Conservation (phyloP, 805 yeast species). For the Ogataea chonburiensis region DNA sequence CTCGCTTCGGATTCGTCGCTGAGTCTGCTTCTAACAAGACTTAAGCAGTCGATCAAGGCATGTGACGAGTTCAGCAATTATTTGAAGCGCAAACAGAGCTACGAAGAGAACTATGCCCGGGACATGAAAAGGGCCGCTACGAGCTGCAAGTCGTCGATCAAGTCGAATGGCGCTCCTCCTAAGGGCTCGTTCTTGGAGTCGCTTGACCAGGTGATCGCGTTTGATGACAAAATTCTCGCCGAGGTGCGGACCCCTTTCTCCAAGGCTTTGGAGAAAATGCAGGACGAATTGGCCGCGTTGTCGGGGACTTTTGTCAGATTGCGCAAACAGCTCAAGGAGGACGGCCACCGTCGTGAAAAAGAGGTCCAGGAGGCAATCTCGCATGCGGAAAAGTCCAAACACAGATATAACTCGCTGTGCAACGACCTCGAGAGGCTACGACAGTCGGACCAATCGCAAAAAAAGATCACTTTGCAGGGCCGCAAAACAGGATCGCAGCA, state of each 20-base stretch:
- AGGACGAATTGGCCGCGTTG: constrained; percentile 76
- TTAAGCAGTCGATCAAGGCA: constrained; percentile 76
- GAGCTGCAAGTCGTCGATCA: constrained; percentile 36
- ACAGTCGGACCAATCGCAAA: constrained; percentile 75
- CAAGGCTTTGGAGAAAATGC: constrained; percentile 77
- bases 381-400: constrained; percentile 85
- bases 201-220: constrained; percentile 66
- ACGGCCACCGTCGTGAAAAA: constrained; percentile 76
- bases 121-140: constrained; percentile 72
- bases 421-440: constrained; percentile 83
- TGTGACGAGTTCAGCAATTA: constrained; percentile 84
- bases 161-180: constrained; percentile 39
- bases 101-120: constrained; percentile 75
- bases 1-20: constrained; percentile 73
- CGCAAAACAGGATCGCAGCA: constrained; percentile 79
- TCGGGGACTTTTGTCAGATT: constrained; percentile 65
- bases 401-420: constrained; percentile 73
- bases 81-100: constrained; percentile 70
- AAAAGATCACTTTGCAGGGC: constrained; percentile 77
- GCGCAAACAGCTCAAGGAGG: constrained; percentile 79
- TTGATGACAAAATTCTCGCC: constrained; percentile 69
- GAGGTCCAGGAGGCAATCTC: constrained; percentile 79
- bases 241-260: constrained; percentile 75
- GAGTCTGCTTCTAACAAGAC: constrained; percentile 65
- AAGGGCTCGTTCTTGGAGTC: constrained; percentile 56